Base-by-base conservation (phyloP, 768 basidiomycete species). In the Suillus subluteus region DNA sequence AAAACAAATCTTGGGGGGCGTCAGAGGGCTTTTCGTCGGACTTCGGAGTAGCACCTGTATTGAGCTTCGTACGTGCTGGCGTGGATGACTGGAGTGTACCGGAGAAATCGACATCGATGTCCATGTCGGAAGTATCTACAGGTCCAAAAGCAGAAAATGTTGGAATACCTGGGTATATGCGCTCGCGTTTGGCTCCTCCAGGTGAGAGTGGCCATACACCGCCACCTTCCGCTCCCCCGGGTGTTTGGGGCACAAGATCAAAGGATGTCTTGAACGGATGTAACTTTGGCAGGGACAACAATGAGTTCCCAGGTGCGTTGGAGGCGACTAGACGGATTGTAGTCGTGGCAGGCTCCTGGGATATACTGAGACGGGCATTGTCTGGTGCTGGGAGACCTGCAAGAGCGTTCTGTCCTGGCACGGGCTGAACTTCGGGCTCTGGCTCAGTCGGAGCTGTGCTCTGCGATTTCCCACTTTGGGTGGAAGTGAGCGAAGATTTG, bases 241-340 rank as follows among this genome's bases (percentile, higher is more conserved):
- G 91, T 55, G 86, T 88, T 30, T 81, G 86, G 68, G 89, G 80
- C 23, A 85, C 82, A 37, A 93, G 80, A 68, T 93, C 91, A 69
- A 91, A 93, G 12, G 82, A 81, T 3, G 91, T 91, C 56, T 84
- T 78, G 72, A 89, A 88, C 0, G 91, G 87, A 68, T 85, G 82
- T 4, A 94, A 82, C 62, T 83, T 85, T 0, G 92, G 92, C 0
- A 91, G 91, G 40, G 78, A 81, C 15, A 74, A 61, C 44, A 64
- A 71, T 67, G 67, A 68, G 62, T 76, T 72, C 12, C 70, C 41
- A 55, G 70, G 58, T 30, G 64, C 5, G 30, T 73, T 63, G 12
- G 76, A 73, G 40, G 79, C 79, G 62, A 86, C 78, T 11, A 86
- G 82, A 38, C 83, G 82, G 62, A 86, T 81, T 35, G 85, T 87